Conservation (phyloP, 257 asterid species). For the Lavandula angustifolia region DNA sequence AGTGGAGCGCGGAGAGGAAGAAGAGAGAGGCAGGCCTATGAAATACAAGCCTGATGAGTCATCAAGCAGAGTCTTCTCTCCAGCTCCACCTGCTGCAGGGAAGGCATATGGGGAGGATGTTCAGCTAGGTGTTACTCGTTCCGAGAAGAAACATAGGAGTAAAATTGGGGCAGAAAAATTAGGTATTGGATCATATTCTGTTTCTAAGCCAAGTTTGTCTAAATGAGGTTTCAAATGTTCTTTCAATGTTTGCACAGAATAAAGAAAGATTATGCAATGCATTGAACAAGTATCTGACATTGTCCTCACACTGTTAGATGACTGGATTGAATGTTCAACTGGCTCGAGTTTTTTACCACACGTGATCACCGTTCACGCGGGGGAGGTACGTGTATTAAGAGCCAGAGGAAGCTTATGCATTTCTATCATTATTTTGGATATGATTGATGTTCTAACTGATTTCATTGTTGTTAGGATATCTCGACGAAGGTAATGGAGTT, state of each 20-base stretch:
- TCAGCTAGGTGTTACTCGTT: constrained; percentile 34
- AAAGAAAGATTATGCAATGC: not conserved
- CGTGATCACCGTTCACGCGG: constrained; percentile 37
- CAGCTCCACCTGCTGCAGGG: constrained; percentile 50
- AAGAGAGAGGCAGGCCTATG: constrained; percentile 95
- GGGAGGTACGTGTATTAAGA: constrained; percentile 56
- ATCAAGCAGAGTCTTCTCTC: constrained; percentile 41
- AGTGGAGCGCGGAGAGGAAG: constrained; percentile 60
- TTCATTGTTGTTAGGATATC: constrained; percentile 56
- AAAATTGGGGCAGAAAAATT: constrained; percentile 64
- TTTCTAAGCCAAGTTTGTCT: not conserved
- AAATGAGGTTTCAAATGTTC: not conserved
- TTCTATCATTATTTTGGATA: constrained; percentile 1
- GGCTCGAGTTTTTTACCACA: constrained; percentile 47
- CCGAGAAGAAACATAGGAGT: constrained; percentile 67
- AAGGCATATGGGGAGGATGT: constrained; percentile 42
- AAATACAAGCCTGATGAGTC: constrained; percentile 70
- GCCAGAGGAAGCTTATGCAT: constrained; percentile 9
- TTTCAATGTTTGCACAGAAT: constrained; percentile 7
- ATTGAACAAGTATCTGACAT: constrained; percentile 11
- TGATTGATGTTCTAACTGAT: constrained; percentile 15
- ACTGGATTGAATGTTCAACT: constrained; percentile 47
- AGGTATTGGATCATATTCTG: constrained; percentile 44
- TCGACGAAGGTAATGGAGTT: constrained; percentile 64
- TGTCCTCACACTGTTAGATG: constrained; percentile 44